These are phyloP conservation scores for Ganoderma meredithae DNA, from an alignment of 1,284 basidiomycete species.

Conservation along the genomic window DNA sequence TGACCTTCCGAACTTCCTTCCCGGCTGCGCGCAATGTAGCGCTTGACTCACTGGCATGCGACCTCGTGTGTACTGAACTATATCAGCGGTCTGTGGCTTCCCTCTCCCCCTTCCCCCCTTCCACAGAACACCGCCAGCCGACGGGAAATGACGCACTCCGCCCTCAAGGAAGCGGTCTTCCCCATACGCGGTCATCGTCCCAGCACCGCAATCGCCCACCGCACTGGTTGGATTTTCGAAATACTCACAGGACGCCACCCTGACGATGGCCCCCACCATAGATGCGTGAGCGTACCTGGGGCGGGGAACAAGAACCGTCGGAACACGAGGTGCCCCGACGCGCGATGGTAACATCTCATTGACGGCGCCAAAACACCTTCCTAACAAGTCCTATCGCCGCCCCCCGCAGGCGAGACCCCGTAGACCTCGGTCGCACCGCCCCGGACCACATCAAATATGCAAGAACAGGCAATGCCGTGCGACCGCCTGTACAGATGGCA, in stretches of 20 bases:
- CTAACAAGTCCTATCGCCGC: slow-evolving; percentile 1
- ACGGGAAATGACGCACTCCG: not conserved
- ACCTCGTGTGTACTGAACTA: slow-evolving; percentile 11
- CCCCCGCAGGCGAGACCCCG: not conserved
- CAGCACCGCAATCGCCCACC: too few relatives aligned
- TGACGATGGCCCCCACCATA: not conserved
- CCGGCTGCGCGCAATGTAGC: slow-evolving; percentile 12
- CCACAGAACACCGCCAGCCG: not conserved
- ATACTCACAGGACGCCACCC: not conserved
- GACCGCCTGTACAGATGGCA: not conserved
- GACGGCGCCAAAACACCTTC: slow-evolving; percentile 5
- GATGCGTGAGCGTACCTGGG: not conserved
- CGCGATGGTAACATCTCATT: slow-evolving; percentile 4
- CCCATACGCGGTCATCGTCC: not conserved
- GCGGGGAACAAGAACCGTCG: not conserved
- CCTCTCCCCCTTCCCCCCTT: not conserved
- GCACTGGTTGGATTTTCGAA: not conserved
- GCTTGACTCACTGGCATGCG: slow-evolving; percentile 9
- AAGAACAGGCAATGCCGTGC: not conserved
- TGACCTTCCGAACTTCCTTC: slow-evolving; percentile 4
- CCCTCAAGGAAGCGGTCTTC: not conserved
- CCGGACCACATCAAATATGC: not conserved
- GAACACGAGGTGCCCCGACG: slow-evolving; percentile 22
- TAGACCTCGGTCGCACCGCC: not conserved
- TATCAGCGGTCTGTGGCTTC: not conserved